phyloP scores from a whole-genome alignment of 2,329 filamentous ascomycete species.

The Sclerotinia nivalis region DNA sequence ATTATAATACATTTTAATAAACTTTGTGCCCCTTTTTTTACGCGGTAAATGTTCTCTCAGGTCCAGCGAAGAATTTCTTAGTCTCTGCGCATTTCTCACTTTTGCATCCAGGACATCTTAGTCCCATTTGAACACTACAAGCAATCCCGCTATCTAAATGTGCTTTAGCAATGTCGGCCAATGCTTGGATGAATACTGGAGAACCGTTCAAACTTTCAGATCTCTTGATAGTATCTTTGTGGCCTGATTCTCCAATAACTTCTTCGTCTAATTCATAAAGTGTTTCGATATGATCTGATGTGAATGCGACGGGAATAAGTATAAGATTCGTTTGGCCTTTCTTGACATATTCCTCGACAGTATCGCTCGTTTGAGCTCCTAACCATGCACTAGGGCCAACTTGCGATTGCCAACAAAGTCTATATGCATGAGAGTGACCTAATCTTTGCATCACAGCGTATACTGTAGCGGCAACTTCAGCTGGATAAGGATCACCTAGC shows the following conservation, averaged over 20 bases:
- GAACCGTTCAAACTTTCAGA: slow-evolving; percentile 91
- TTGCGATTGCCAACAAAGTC: slow-evolving; percentile 96
- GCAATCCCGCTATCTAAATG: slow-evolving; percentile 70
- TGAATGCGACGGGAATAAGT: slow-evolving; percentile 94
- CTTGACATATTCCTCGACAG: slow-evolving; percentile 84
- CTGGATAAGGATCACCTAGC: slow-evolving; percentile 85
- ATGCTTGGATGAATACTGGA: slow-evolving; percentile 82
- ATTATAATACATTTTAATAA: slow-evolving; percentile 3
- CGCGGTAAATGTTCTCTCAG: slow-evolving; percentile 28
- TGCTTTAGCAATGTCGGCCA: slow-evolving; percentile 81
- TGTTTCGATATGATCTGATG: slow-evolving; percentile 98
- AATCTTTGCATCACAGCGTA: slow-evolving; percentile 94
- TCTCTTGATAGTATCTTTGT: slow-evolving; percentile 79
- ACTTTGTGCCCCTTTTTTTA: slow-evolving; percentile 8
- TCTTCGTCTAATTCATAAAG: slow-evolving; percentile 92
- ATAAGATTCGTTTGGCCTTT: slow-evolving; percentile 91
- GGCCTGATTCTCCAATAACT: slow-evolving; percentile 84
- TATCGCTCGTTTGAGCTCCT: slow-evolving; percentile 86
- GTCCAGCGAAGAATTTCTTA: slow-evolving; percentile 61
- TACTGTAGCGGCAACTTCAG: slow-evolving; percentile 93
- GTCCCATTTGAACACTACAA: slow-evolving; percentile 81
- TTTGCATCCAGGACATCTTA: slow-evolving; percentile 91
- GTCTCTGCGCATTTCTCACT: slow-evolving; percentile 83
- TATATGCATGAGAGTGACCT: slow-evolving; percentile 84
- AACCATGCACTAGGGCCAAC: slow-evolving; percentile 95